These are phyloP conservation scores for Lycium barbarum DNA, from an alignment of 257 asterid species.

Conservation along the genomic window DNA sequence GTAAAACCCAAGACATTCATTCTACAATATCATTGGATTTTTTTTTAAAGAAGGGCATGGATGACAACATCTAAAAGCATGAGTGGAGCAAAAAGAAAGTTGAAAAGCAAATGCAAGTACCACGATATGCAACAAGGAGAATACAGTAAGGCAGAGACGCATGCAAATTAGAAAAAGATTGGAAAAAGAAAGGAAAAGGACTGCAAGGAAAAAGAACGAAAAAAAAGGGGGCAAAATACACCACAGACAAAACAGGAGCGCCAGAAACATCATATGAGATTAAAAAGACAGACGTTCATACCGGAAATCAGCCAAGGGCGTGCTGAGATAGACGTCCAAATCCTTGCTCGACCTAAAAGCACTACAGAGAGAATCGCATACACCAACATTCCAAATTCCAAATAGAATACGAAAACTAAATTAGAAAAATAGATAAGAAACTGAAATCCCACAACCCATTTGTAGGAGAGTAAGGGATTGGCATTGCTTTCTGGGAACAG, in stretches of 20 bases:
- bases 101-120: neutral
- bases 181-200: too few species aligned
- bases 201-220: neutral
- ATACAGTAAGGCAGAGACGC: too few species aligned
- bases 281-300: neutral
- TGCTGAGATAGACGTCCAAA: neutral
- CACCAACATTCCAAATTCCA: constrained; percentile 2
- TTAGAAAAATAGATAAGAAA: neutral
- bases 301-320: constrained; percentile 6
- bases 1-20: too few species aligned
- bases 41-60: too few species aligned
- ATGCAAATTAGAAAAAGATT: too few species aligned
- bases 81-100: neutral
- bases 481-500: neutral
- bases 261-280: neutral
- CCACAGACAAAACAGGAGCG: neutral
- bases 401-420: neutral
- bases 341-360: constrained; percentile 24
- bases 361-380: neutral
- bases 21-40: too few species aligned
- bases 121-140: neutral
- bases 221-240: neutral
- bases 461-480: neutral
- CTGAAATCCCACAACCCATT: neutral
- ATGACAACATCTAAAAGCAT: neutral